A percentile compares a stretch with the other conserved stretches of the same genome.
Evolutionary conservation across 176 grass and related monocot species (phyloP).

Genomic region (Oryza meyeriana): DNA sequence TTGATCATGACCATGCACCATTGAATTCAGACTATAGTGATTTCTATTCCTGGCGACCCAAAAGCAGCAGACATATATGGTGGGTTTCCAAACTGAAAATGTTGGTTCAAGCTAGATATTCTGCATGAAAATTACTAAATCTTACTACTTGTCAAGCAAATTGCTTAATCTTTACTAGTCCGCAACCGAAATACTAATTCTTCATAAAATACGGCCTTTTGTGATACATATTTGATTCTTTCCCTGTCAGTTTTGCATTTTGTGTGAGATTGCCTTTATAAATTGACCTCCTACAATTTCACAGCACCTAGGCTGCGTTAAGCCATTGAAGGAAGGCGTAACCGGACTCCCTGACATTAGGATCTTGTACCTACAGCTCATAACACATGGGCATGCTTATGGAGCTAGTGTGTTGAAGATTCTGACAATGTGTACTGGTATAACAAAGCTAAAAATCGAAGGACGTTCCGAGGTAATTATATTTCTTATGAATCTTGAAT

Average conservation of each 20-base stretch:
- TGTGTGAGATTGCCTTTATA: background rate
- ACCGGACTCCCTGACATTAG: background rate
- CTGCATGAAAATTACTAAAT: background rate
- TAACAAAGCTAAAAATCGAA: background rate
- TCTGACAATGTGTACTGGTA: background rate
- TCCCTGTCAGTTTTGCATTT: background rate
- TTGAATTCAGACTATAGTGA: background rate
- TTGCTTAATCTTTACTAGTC: background rate
- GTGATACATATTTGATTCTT: background rate
- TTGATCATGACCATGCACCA: background rate
- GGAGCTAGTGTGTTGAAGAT: background rate
- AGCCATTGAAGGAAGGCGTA: background rate
- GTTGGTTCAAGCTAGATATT: background rate
- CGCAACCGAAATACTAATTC: background rate
- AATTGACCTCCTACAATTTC: background rate
- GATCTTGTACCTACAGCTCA: background rate
- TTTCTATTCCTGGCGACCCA: background rate
- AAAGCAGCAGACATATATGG: background rate
- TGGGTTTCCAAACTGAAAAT: background rate
- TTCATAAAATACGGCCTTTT: background rate
- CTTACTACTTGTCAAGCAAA: too few relatives aligned
- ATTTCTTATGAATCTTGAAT: background rate
- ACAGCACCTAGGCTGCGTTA: background rate
- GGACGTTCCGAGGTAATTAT: background rate
- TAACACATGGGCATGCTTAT: background rate